These are phyloP conservation scores for Dioscorea alata DNA, from an alignment of 106 monocot genomes.

Conservation along the genomic window DNA sequence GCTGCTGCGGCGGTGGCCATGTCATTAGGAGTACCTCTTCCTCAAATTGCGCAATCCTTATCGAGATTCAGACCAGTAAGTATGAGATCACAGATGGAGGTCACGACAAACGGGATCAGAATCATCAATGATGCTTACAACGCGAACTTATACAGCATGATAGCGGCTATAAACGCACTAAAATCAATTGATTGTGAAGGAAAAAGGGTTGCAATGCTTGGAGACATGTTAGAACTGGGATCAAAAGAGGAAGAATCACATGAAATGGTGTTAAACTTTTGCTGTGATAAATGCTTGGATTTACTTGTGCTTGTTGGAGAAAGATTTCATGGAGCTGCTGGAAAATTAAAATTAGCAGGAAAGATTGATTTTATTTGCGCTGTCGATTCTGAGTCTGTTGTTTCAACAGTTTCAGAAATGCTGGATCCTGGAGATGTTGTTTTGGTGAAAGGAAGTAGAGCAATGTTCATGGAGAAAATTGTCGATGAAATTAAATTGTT, in stretches of 20 bases:
- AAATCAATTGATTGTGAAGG: slow-evolving; percentile 23
- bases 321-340: slow-evolving; percentile 19
- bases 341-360: not conserved
- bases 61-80: slow-evolving; percentile 25
- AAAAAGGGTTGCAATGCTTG: slow-evolving; percentile 22
- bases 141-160: slow-evolving; percentile 27
- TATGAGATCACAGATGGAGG: slow-evolving; percentile 25
- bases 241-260: slow-evolving; percentile 9
- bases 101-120: slow-evolving; percentile 14
- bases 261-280: slow-evolving; percentile 19
- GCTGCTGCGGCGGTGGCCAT: slow-evolving; percentile 30
- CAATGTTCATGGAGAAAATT: slow-evolving; percentile 33
- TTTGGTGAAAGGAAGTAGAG: slow-evolving; percentile 27
- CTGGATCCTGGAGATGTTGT: slow-evolving; percentile 22
- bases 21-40: slow-evolving; percentile 26
- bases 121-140: slow-evolving; percentile 35
- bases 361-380: slow-evolving; percentile 1
- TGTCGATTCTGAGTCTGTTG: slow-evolving; percentile 6
- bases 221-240: slow-evolving; percentile 36
- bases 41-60: slow-evolving; percentile 15
- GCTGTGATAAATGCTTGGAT: slow-evolving; percentile 10
- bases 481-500: slow-evolving; percentile 17
- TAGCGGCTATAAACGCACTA: slow-evolving; percentile 19
- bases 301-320: slow-evolving; percentile 19
- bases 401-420: not conserved